Base-by-base conservation (phyloP, 1,139 yeast species). In the Hyphopichia buzzinii region DNA sequence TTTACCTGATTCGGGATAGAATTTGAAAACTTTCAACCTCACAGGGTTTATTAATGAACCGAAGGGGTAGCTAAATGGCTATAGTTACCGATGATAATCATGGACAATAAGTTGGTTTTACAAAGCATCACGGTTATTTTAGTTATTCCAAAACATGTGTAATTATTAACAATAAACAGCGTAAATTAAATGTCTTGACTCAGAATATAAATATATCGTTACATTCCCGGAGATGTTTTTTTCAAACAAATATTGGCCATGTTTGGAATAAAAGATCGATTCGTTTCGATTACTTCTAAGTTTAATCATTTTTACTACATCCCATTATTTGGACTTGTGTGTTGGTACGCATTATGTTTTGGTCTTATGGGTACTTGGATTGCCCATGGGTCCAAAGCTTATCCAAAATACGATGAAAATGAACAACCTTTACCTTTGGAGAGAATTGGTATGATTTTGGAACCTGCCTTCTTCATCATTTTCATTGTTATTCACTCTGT, bases 231-330 rank as follows among this genome's bases (percentile, higher is more conserved):
- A n/a, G n/a, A n/a, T n/a, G n/a, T n/a, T n/a, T n/a, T n/a, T n/a
- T n/a, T n/a, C n/a, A n/a, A n/a, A n/a, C n/a, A n/a, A n/a, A 19
- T 19, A 19, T 6, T 19, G 6, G 23, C 12, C 10, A 42, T 48
- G 51, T 37, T 40, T 22, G 30, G 34, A 15, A 14, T 47, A 17
- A 47, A 44, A 24, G 30, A 41, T 8, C 33, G 39, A 21, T 42
- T 49, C 30, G 42, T 43, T 26, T 33, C 40, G 10, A 14, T 38
- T 19, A 56, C 61, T 1, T 50, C 59, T 32, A 50, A 47, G 29
- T 57, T 57, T 42, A 55, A 57, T 40, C 62, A 57, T 35, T 57
- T 57, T 38, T 57, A 57, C 39, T 52, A 47, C 34, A 49, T 57
- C 26, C 63, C 63, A 4, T 46, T 57, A 34, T 57, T 57, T 33